Evolutionary conservation across 2,329 filamentous ascomycete species (phyloP).

Genomic region (Phialophora macrospora): DNA sequence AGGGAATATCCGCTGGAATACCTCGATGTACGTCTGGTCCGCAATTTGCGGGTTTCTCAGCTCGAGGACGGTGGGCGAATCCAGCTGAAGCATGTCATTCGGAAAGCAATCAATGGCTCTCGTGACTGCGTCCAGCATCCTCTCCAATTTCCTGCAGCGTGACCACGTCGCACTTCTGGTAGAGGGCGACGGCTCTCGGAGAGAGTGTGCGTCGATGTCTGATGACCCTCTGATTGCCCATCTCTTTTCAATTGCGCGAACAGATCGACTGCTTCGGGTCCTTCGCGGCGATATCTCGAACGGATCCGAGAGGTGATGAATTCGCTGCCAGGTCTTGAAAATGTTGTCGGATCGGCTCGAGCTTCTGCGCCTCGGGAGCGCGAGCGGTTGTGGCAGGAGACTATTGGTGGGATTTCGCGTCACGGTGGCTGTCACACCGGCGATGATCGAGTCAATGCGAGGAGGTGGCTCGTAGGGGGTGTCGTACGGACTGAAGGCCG

Average conservation of each 20-base stretch:
- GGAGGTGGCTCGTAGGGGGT: conserved; percentile 28
- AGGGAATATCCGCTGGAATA: conserved; percentile 32
- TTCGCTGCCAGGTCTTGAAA: conserved; percentile 6
- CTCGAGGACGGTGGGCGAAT: conserved; percentile 24
- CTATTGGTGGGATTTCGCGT: conserved; percentile 4
- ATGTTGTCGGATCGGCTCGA: conserved; percentile 18
- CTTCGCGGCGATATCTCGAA: conserved; percentile 24
- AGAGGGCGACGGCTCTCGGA: conserved; percentile 15
- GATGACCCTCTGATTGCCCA: conserved; percentile 3
- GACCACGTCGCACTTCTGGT: conserved; percentile 23
- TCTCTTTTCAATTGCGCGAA: background rate
- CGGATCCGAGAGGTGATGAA: conserved; percentile 21
- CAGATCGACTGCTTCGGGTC: conserved; percentile 14
- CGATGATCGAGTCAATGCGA: conserved; percentile 12
- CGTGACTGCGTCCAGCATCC: conserved; percentile 26
- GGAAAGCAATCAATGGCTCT: conserved; percentile 32
- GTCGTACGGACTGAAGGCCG: conserved; percentile 37
- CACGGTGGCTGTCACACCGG: background rate
- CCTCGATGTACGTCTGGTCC: conserved; percentile 25
- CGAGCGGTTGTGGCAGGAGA: conserved; percentile 22
- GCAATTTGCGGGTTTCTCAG: conserved; percentile 20
- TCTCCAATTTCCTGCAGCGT: conserved; percentile 24
- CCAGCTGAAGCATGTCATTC: conserved; percentile 26
- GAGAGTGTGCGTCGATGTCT: background rate
- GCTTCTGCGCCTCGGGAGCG: conserved; percentile 6